Evolutionary conservation across 352 stramenopile species (phyloP), one percentile per base, ranked within the genome.

Genomic region (Phytopythium helicoides): DNA sequence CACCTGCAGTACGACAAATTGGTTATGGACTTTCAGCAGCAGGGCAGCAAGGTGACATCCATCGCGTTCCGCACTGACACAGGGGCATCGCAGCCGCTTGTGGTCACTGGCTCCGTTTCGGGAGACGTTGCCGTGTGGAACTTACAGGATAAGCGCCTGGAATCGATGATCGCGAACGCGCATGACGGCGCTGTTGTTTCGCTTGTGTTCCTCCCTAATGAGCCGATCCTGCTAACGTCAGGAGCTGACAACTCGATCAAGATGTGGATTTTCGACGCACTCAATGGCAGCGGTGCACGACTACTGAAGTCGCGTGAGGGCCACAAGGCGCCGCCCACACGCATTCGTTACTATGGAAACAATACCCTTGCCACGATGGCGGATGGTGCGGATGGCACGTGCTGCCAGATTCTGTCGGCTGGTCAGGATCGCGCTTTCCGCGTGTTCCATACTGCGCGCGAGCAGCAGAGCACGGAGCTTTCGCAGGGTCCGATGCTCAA

Each of bases 231-330:
- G 49, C 61, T 98, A 15, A 97, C 82, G 3, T 78, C 78, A 1
- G 86, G 89, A 19, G 67, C 64, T 5, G 92, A 98, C 71, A 98
- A 98, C 65, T 75, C 83, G 22, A 81, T 98, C 54, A 96, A 96
- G 57, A 73, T 97, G 61, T 98, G 91, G 92, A 95, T 98, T 45
- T 97, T 98, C 34, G 93, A 98, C 68, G 69, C 89, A 25, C 56
- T 94, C 8, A 87, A 96, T 35, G 76, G 76, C 22, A 68, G 76
- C 22, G 84, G 68, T 8, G 83, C 87, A 21, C 86, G 91, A 16
- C 64, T 97, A n/a, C 79, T 98, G 31, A 94, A 94, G 65, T 95
- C 75, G 18, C 80, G 89, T 18, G 73, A 94, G 35, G 89, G 88
- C 33, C 90, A 97, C 66, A 77, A 69, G 46, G 86, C 82, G 12